A percentile compares a stretch with the other conserved stretches of the same genome.
phyloP scores from a whole-genome alignment of 2,329 filamentous ascomycete species.

The Pseudocercospora fuligena region DNA sequence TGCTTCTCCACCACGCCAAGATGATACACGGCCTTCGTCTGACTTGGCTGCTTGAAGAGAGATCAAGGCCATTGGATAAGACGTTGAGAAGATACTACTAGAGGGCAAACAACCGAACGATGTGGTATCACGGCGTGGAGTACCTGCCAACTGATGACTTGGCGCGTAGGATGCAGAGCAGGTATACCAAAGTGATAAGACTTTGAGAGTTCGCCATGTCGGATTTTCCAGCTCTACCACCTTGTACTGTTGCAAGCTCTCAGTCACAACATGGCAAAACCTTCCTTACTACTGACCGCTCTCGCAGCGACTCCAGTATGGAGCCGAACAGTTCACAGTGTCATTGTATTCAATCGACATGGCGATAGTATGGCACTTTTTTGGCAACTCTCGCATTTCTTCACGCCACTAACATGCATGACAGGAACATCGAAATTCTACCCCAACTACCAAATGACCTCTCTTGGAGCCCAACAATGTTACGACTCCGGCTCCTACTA shows the following conservation, averaged over 20 bases:
- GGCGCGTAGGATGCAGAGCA: background rate
- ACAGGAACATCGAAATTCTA: conserved; percentile 21
- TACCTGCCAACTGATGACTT: background rate
- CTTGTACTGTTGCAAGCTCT: background rate
- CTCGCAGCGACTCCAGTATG: background rate
- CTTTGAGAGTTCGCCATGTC: background rate
- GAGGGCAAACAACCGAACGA: background rate
- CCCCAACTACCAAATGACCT: conserved; percentile 21
- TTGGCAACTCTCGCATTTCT: background rate
- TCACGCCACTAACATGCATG: background rate
- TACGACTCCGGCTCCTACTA: conserved; percentile 19
- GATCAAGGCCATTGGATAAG: background rate
- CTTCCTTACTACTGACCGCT: background rate
- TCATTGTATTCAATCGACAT: conserved; percentile 20
- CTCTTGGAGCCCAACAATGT: conserved; percentile 17
- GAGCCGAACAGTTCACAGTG: conserved; percentile 15
- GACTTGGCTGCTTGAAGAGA: conserved; percentile 1
- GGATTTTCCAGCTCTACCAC: background rate
- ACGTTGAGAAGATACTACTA: background rate
- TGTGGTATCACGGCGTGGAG: background rate
- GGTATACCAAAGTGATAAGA: background rate
- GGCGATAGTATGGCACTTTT: conserved; percentile 3
- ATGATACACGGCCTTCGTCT: background rate
- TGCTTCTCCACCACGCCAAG: conserved; percentile 7
- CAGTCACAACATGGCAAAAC: background rate